phyloP scores from a whole-genome alignment of 31 red algal species.

The Porphyra umbilicalis region DNA sequence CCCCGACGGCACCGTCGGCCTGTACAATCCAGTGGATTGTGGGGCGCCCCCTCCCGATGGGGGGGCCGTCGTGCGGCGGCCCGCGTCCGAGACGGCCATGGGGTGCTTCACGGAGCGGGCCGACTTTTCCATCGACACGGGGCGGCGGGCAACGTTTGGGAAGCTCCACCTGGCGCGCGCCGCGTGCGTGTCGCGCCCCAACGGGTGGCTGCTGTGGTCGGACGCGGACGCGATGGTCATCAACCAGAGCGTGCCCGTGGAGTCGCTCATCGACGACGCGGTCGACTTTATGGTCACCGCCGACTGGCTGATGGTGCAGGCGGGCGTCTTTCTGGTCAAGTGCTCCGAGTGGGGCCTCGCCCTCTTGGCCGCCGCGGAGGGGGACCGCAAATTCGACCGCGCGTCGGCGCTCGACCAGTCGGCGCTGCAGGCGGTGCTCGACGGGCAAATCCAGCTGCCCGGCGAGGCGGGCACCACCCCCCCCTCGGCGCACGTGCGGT shows the following conservation, averaged over 20 bases:
- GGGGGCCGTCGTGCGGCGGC: conserved; percentile 20
- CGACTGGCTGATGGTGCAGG: conserved; percentile 86
- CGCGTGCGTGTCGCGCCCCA: conserved; percentile 52
- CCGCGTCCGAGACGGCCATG: background rate
- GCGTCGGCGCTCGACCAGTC: conserved; percentile 76
- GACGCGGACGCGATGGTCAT: conserved; percentile 85
- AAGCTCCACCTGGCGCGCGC: conserved; percentile 65
- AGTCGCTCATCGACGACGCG: conserved; percentile 67
- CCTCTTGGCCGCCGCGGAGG: conserved; percentile 29
- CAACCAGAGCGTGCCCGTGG: conserved; percentile 58
- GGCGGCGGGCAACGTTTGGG: conserved; percentile 67
- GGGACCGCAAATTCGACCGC: conserved; percentile 38
- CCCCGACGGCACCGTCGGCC: conserved; percentile 31
- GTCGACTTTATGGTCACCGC: conserved; percentile 70
- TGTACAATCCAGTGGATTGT: conserved; percentile 32
- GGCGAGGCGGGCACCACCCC: background rate
- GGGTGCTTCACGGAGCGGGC: background rate
- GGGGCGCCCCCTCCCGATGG: conserved; percentile 6
- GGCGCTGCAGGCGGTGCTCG: conserved; percentile 48
- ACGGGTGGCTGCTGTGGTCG: conserved; percentile 74
- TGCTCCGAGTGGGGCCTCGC: conserved; percentile 36
- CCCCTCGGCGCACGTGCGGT: conserved; percentile 40
- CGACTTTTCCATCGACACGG: conserved; percentile 56
- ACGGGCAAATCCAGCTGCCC: conserved; percentile 3
- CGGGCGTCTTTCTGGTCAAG: conserved; percentile 46